Evolutionary conservation across 169 alveolate genomes (phyloP).

Genomic region (Babesia ovata): DNA sequence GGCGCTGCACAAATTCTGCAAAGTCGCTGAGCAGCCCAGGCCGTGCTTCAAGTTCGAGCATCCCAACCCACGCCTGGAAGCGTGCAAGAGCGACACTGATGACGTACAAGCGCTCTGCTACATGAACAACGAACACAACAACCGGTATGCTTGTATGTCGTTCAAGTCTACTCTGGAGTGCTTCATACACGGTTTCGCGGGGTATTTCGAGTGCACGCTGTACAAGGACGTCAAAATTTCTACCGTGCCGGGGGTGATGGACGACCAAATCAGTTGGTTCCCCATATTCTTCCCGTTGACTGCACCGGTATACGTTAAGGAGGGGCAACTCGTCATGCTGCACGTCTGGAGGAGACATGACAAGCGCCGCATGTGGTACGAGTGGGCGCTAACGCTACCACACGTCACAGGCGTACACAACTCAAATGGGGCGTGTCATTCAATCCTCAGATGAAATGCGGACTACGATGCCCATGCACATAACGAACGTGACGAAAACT

Average conservation of each 20-base stretch:
- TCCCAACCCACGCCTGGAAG: conserved; percentile 45
- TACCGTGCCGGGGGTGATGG: conserved; percentile 68
- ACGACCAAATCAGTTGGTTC: conserved; percentile 74
- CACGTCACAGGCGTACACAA: conserved; percentile 56
- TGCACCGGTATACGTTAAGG: conserved; percentile 60
- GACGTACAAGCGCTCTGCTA: conserved; percentile 14
- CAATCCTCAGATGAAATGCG: conserved; percentile 11
- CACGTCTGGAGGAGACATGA: conserved; percentile 78
- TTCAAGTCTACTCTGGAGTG: conserved; percentile 66
- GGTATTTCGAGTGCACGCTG: conserved; percentile 71
- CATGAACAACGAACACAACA: conserved; percentile 54
- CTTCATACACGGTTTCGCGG: conserved; percentile 76
- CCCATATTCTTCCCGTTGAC: conserved; percentile 78
- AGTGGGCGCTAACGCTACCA: conserved; percentile 73
- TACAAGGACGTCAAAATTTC: conserved; percentile 71
- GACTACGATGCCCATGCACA: too few species aligned
- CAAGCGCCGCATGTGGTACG: conserved; percentile 75
- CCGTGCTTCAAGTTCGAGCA: conserved; percentile 66
- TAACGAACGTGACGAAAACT: too few species aligned
- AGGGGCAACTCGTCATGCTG: conserved; percentile 59
- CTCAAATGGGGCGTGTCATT: conserved; percentile 46
- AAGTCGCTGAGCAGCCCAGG: conserved; percentile 49
- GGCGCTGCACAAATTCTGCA: conserved; percentile 53
- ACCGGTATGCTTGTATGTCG: conserved; percentile 63
- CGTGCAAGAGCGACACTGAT: conserved; percentile 7